Evolutionary conservation across 495 filamentous ascomycete species (phyloP).

Genomic region (Collariella sp.): DNA sequence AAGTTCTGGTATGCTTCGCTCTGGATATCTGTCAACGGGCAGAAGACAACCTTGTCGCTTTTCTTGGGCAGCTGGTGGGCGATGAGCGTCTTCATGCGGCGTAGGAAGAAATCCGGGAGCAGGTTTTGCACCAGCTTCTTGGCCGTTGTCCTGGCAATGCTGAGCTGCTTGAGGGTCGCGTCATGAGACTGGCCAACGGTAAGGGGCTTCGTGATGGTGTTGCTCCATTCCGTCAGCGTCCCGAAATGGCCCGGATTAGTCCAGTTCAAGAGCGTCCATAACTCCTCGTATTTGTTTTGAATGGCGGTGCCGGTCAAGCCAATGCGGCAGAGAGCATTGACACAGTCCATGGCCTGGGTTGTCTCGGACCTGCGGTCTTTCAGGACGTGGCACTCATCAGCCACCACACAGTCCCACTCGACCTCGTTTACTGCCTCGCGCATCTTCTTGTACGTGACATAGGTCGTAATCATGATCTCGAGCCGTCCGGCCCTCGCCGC

Average conservation of each 20-base stretch:
- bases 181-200: slow-evolving; percentile 82
- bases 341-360: slow-evolving; percentile 79
- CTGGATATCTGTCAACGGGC: slow-evolving; percentile 77
- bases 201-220: slow-evolving; percentile 66
- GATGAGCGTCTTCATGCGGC: slow-evolving; percentile 88
- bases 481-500: slow-evolving; percentile 65
- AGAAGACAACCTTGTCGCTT: slow-evolving; percentile 89
- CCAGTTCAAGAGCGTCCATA: slow-evolving; percentile 97
- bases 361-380: slow-evolving; percentile 72
- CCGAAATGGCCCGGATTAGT: slow-evolving; percentile 86
- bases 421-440: slow-evolving; percentile 71
- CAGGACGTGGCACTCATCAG: slow-evolving; percentile 90
- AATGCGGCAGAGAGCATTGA: slow-evolving; percentile 89
- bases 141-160: slow-evolving; percentile 71
- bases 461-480: slow-evolving; percentile 92
- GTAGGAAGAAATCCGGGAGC: slow-evolving; percentile 84
- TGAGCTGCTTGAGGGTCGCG: slow-evolving; percentile 77
- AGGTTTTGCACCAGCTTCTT: slow-evolving; percentile 80
- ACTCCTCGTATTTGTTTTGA: slow-evolving; percentile 95
- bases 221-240: slow-evolving; percentile 67
- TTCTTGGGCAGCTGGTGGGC: slow-evolving; percentile 95
- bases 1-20: slow-evolving; percentile 78
- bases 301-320: slow-evolving; percentile 94
- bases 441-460: slow-evolving; percentile 73
- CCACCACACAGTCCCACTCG: slow-evolving; percentile 93